Evolutionary conservation across 805 yeast genomes (phyloP), one percentile per base, ranked within the genome.

Genomic region (Starmerella stigmatis): DNA sequence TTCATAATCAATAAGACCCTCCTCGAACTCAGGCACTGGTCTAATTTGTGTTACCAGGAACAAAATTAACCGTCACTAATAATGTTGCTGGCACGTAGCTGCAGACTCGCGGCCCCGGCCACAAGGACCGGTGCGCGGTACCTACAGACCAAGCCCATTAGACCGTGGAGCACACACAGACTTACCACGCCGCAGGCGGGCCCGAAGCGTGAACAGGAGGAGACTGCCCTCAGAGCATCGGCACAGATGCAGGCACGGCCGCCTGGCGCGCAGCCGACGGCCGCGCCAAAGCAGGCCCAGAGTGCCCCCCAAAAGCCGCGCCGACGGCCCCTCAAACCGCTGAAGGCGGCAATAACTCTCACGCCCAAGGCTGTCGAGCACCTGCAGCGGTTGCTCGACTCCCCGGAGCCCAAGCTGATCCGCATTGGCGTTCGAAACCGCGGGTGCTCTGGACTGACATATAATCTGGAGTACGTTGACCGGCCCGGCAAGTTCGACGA

Each of bases 401-500:
- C 78, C 53, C 97, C 97, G 5, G 77, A 77, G 37, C 97, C 97
- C 21, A 78, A 89, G 65, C 70, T 86, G 58, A 85, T 92, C 39
- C 74, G 96, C 56, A 80, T 92, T 12, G 94, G 96, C 13, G 97
- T 94, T n/a, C 76, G 77, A 53, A 92, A 92, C 65, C 73, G 97
- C 60, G 98, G 98, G 4, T 92, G 98, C 63, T 89, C 97, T 0
- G 98, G 98, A 0, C 72, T 92, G 49, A 79, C 94, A 0, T 92
- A 92, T 64, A 81, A 86, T 63, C 68, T 92, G 51, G 95, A 86
- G 60, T 92, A 92, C 65, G 96, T 92, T 32, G 74, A 78, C 23
- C 72, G 75, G 60, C 89, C 96, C 8, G 95, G 88, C n/a, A 86
- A 86, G 66, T 92, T 89, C 58, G 98, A 92, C 64, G 98, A 92